Percentiles rank a stretch among this genome's conserved stretches.
Conservation (phyloP, 306 rosid genomes). For the Herpetospermum pedunculosum region DNA sequence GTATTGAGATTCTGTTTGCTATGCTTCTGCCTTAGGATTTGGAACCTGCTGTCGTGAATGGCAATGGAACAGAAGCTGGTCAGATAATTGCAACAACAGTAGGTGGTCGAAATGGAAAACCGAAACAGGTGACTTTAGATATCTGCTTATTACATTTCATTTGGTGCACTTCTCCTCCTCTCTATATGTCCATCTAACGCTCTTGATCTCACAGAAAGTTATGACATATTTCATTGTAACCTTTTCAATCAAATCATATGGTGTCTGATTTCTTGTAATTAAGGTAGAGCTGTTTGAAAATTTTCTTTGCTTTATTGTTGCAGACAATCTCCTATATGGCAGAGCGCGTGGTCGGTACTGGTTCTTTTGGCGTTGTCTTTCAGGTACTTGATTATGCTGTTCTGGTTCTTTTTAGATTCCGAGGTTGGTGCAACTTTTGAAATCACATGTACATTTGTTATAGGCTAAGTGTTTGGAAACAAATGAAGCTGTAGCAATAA, state of each 20-base stretch:
- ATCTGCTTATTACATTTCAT: slow-evolving; percentile 2
- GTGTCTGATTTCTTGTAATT: not conserved
- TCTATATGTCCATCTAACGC: not conserved
- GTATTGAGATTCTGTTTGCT: not conserved
- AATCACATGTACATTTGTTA: not conserved
- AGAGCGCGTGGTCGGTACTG: slow-evolving; percentile 93
- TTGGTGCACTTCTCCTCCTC: not conserved
- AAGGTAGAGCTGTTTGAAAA: not conserved
- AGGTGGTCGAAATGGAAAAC: slow-evolving; percentile 69
- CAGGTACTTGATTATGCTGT: slow-evolving; percentile 45
- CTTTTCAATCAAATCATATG: not conserved
- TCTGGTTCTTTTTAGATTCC: not conserved
- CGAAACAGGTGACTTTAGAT: slow-evolving; percentile 52
- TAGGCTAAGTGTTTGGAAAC: slow-evolving; percentile 89
- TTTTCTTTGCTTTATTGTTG: slow-evolving; percentile 6
- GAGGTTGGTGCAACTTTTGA: slow-evolving; percentile 3
- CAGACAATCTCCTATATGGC: slow-evolving; percentile 91
- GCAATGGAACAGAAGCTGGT: slow-evolving; percentile 81
- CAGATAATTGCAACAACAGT: slow-evolving; percentile 71
- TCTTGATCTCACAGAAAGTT: not conserved
- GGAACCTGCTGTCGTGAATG: slow-evolving; percentile 49
- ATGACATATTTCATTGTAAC: not conserved
- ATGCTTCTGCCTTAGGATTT: slow-evolving; percentile 37
- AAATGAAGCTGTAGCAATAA: slow-evolving; percentile 72
- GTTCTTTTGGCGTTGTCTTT: slow-evolving; percentile 87